Percentiles rank a stretch among this genome's conserved stretches.
These are phyloP conservation scores for Candida ulmi DNA, from an alignment of 805 yeast genomes.

Conservation along the genomic window DNA sequence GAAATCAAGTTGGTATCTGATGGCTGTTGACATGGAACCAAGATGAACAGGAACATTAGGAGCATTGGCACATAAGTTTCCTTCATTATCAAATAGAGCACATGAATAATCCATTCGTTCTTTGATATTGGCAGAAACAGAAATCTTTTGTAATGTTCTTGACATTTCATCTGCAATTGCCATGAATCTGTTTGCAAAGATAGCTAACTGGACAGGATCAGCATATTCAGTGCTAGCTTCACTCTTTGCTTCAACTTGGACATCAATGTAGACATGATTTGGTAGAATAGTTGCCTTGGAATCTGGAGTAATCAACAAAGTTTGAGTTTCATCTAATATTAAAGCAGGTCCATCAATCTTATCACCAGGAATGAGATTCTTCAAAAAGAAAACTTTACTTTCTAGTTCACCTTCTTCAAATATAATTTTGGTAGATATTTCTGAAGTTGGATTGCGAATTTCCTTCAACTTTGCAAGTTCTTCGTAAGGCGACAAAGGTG, in stretches of 20 bases:
- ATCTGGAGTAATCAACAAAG: slow-evolving; percentile 32
- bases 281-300: slow-evolving; percentile 31
- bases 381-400: slow-evolving; percentile 27
- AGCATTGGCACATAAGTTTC: slow-evolving; percentile 39
- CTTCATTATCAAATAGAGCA: slow-evolving; percentile 41
- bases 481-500: slow-evolving; percentile 22
- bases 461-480: slow-evolving; percentile 14
- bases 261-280: slow-evolving; percentile 29
- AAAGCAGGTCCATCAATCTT: slow-evolving; percentile 34
- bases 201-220: slow-evolving; percentile 39
- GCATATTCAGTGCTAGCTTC: slow-evolving; percentile 36
- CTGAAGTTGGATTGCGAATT: slow-evolving; percentile 12
- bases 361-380: slow-evolving; percentile 25
- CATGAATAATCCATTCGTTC: slow-evolving; percentile 44
- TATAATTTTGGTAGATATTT: slow-evolving; percentile 32
- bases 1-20: slow-evolving; percentile 30
- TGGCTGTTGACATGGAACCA: slow-evolving; percentile 41
- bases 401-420: slow-evolving; percentile 26
- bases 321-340: slow-evolving; percentile 33
- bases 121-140: slow-evolving; percentile 40
- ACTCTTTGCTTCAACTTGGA: slow-evolving; percentile 30
- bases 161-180: slow-evolving; percentile 47
- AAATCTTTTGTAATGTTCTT: slow-evolving; percentile 37
- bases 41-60: slow-evolving; percentile 45
- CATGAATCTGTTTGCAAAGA: slow-evolving; percentile 43